phyloP scores from a whole-genome alignment of 768 basidiomycete genomes.

The Calocera cornea region DNA sequence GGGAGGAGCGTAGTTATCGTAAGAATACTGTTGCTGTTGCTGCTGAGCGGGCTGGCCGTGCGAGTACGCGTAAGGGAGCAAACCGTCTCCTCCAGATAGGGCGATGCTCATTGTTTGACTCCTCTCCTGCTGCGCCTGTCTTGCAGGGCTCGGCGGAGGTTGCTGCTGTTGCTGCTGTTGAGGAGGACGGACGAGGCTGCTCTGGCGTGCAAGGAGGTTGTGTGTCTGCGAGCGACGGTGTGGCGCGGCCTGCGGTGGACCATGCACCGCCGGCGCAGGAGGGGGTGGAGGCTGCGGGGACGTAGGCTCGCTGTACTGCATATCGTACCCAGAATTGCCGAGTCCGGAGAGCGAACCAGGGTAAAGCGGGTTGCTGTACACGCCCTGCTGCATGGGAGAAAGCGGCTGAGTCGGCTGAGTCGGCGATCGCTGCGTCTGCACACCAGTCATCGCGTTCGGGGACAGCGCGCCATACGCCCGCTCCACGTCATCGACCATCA shows the following conservation, averaged over 20 bases:
- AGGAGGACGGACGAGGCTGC: neutral
- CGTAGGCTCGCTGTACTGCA: neutral
- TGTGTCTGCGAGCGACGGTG: neutral
- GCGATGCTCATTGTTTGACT: neutral
- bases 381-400: neutral
- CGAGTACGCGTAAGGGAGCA: neutral
- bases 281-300: neutral
- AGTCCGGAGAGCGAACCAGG: neutral
- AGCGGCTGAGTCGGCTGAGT: neutral
- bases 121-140: neutral
- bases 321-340: neutral
- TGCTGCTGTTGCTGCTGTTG: neutral
- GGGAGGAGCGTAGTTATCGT: neutral
- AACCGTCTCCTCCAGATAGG: neutral
- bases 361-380: neutral
- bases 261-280: neutral
- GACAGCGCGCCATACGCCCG: neutral
- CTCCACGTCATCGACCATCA: constrained; percentile 1
- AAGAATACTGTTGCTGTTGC: neutral
- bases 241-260: neutral
- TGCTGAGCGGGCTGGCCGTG: neutral
- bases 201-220: neutral
- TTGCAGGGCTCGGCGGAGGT: neutral
- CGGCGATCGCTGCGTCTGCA: neutral
- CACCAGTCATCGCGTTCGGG: neutral